These are phyloP conservation scores for Lasiodiplodia sp. DNA, from an alignment of 2,329 filamentous ascomycete species.

Conservation along the genomic window DNA sequence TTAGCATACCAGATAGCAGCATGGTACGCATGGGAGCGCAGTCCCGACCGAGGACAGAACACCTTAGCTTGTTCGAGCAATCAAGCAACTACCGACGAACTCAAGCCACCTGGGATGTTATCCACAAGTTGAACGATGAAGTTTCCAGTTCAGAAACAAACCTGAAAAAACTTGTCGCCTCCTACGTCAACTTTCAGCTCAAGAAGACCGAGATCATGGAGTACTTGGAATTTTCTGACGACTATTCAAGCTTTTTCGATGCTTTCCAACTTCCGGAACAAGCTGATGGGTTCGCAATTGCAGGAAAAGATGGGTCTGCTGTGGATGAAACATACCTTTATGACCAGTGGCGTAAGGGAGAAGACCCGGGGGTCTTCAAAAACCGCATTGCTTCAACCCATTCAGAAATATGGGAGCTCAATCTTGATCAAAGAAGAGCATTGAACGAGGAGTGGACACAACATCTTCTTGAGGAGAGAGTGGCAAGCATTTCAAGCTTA, in stretches of 20 bases:
- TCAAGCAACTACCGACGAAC: conserved; percentile 47
- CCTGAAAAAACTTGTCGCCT: not conserved
- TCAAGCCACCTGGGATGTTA: conserved; percentile 48
- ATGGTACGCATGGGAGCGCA: conserved; percentile 71
- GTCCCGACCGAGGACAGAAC: conserved; percentile 56
- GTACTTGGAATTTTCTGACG: conserved; percentile 61
- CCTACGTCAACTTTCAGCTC: not conserved
- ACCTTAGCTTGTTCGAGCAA: conserved; percentile 52
- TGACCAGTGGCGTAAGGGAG: conserved; percentile 59
- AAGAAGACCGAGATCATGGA: conserved; percentile 46
- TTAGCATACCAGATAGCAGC: conserved; percentile 57
- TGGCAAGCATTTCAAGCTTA: conserved; percentile 50
- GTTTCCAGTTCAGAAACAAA: conserved; percentile 41
- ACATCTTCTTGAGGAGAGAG: conserved; percentile 57
- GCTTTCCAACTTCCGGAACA: conserved; percentile 62
- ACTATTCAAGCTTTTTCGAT: conserved; percentile 60
- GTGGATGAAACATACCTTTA: conserved; percentile 61
- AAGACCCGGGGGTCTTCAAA: conserved; percentile 55
- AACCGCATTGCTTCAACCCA: conserved; percentile 39
- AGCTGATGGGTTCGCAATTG: conserved; percentile 54
- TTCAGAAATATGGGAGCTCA: conserved; percentile 61
- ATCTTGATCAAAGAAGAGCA: conserved; percentile 43
- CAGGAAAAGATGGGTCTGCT: conserved; percentile 56
- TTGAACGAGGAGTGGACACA: conserved; percentile 42
- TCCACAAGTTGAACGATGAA: conserved; percentile 52